Evolutionary conservation across 1,139 yeast species (phyloP).

Genomic region (Yamadazyma sp.): DNA sequence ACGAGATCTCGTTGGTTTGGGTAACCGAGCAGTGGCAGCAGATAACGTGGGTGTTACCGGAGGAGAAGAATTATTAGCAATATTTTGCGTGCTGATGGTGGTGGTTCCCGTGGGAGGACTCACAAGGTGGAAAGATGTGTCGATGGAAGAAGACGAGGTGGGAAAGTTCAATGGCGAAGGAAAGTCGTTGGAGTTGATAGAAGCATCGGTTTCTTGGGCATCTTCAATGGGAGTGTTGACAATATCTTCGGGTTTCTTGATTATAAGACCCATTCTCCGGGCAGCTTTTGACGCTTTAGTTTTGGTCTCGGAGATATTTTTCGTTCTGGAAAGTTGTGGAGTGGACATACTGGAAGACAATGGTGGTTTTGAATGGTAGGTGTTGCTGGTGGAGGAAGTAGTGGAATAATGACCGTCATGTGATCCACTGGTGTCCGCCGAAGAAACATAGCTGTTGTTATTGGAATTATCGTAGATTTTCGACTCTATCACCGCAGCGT

Average conservation of each 20-base stretch:
- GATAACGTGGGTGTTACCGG: slow-evolving; percentile 18
- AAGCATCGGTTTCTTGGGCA: slow-evolving; percentile 8
- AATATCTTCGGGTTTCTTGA: slow-evolving; percentile 38
- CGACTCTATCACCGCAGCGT: slow-evolving; percentile 24
- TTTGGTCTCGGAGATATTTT: slow-evolving; percentile 59
- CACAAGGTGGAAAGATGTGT: slow-evolving; percentile 21
- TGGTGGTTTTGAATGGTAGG: slow-evolving; percentile 8
- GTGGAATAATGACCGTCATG: slow-evolving; percentile 5
- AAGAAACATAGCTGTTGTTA: neutral
- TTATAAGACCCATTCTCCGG: slow-evolving; percentile 66
- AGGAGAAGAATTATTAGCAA: slow-evolving; percentile 13
- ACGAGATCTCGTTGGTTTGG: slow-evolving; percentile 24
- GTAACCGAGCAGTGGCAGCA: slow-evolving; percentile 5
- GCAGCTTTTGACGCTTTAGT: slow-evolving; percentile 62
- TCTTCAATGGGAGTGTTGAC: slow-evolving; percentile 9
- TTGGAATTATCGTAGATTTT: slow-evolving; percentile 19
- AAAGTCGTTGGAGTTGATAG: slow-evolving; percentile 12
- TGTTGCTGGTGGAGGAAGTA: slow-evolving; percentile 4
- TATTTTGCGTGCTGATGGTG: slow-evolving; percentile 13
- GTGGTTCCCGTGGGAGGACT: slow-evolving; percentile 19
- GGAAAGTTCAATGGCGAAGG: slow-evolving; percentile 17
- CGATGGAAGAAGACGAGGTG: slow-evolving; percentile 27
- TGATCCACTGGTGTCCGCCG: neutral
- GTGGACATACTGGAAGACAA: slow-evolving; percentile 12
- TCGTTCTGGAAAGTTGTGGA: slow-evolving; percentile 39